Evolutionary conservation across 1,139 yeast genomes (phyloP), one percentile per base, ranked within the genome.

Genomic region (Yamadazyma triangularis): DNA sequence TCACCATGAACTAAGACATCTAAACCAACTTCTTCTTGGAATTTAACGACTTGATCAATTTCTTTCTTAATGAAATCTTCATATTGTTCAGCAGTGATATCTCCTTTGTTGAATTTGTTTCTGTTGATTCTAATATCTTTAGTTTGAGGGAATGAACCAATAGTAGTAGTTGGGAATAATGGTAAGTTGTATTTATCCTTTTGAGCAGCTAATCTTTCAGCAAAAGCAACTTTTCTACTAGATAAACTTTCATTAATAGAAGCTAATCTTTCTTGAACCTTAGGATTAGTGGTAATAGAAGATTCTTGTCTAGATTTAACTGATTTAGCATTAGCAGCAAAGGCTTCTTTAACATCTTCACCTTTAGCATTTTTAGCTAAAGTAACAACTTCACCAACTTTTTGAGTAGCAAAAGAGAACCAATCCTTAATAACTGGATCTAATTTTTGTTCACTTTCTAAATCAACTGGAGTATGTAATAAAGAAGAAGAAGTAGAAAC

Each of bases 71-170:
- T 91, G 79, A 91, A 91, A 58, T 79, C 70, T 69, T 91, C 96
- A 73, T 91, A 91, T 67, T 88, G 89, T 69, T 85, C 94, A 61
- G 88, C 83, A 58, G 96, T 67, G 58, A 91, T 81, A 58, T 85
- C 83, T 66, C 98, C 98, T 82, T 91, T 91, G 68, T 83, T 76
- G 71, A 85, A 88, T 76, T 91, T 91, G 82, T 89, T 88, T 79
- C 98, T 89, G 84, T 85, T 84, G 67, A 89, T 68, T 79, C 98
- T 87, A 70, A 91, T 91, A 64, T 91, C 98, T 78, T 87, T 87
- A 64, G 98, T 91, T 78, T 91, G 98, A 55, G 98, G 98, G 97
- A 91, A 91, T 48, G 98, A 91, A 70, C 98, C 98, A 67, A 91
- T 91, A 56, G 98, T 91, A 64, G 98, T 91, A 61, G 98, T 91